Evolutionary conservation across 345 rosid genomes (phyloP), one percentile per base, ranked within the genome.

Genomic region (Excoecaria agallocha): DNA sequence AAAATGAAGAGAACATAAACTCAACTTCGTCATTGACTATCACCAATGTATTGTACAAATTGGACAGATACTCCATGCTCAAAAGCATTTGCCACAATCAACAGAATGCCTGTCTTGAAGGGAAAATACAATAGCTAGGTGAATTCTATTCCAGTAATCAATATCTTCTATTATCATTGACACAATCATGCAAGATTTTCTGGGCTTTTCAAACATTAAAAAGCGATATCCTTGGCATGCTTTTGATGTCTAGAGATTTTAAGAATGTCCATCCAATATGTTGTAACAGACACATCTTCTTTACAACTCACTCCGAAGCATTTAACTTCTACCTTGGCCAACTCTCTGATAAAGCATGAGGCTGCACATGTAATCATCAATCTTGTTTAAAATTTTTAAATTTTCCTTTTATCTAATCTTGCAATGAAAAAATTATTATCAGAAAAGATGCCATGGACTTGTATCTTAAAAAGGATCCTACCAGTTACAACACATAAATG

Each of bases 301-400:
- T 19, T 6, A 20, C 39, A 59, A 24, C 6, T 38, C 64, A 66
- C 48, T 59, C 61, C 57, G 57, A 57, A 61, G 54, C 68, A 39
- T 12, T 78, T 61, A 46, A 58, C 66, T 57, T 46, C 22, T 45
- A 38, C 55, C 63, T 68, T 51, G 64, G 59, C 55, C 69, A 51
- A 19, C 54, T 59, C 46, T 69, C 70, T 67, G 81, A 66, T 78
- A 59, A 50, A 73, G 65, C 63, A 66, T 8, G 15, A 15, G 52
- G 69, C 81, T 78, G 77, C 74, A 72, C 1, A 16, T n/a, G 51
- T 63, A 55, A 68, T 60, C 67, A 38, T 17, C 17, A 38, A 43
- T 51, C 25, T 12, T 38, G 49, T 59, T 78, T 8, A 66, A 10
- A n/a, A 37, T 37, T 52, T 39, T 17, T 43, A n/a, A 57, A 48